Conservation (phyloP, 2,329 filamentous ascomycete species). For the Colletotrichum spaethianum region DNA sequence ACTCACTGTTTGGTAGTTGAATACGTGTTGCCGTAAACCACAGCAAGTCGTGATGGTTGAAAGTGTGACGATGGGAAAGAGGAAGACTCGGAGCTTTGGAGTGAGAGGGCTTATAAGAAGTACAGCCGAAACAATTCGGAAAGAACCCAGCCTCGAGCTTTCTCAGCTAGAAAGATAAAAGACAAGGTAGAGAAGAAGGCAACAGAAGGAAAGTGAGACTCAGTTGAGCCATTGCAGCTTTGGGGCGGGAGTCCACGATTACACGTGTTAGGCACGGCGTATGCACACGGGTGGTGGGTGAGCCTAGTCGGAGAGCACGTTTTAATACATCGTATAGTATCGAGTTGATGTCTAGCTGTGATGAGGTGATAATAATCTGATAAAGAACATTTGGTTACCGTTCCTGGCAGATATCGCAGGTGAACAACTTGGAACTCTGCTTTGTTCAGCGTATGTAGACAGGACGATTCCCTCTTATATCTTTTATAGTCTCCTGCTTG, state of each 20-base stretch:
- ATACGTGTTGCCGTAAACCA: not conserved
- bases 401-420: not conserved
- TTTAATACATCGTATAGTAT: not conserved
- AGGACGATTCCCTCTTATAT: not conserved
- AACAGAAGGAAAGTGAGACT: not conserved
- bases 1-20: not conserved
- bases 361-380: not conserved
- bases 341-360: no score
- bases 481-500: not conserved
- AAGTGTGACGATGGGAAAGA: not conserved
- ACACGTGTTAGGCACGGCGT: not conserved
- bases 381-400: not conserved
- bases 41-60: not conserved
- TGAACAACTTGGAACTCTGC: not conserved
- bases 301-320: not conserved
- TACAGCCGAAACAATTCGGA: not conserved
- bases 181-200: not conserved
- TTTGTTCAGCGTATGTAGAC: not conserved
- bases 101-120: not conserved
- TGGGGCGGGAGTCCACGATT: not conserved
- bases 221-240: not conserved
- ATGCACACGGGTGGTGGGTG: not conserved
- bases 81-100: not conserved
- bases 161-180: no score
- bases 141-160: not conserved